These are phyloP conservation scores for Podila horticola DNA, from an alignment of 192 early-diverging fungal genomes.

Conservation along the genomic window DNA sequence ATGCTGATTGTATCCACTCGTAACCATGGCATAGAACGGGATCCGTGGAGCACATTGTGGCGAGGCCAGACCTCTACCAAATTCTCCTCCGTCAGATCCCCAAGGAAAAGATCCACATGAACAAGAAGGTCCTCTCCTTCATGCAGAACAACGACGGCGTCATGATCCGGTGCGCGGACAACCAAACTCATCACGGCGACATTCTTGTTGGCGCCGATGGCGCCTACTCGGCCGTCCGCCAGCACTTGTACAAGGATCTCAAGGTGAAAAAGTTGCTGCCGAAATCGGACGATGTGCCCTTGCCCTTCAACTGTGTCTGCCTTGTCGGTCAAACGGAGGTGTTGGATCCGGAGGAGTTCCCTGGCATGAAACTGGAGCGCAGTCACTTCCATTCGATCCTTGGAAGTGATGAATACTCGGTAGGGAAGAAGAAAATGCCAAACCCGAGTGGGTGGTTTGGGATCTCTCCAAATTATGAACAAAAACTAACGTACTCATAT, in stretches of 20 bases:
- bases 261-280: neutral
- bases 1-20: neutral
- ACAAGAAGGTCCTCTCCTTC: constrained; percentile 11
- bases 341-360: constrained; percentile 2
- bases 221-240: neutral
- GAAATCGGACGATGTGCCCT: neutral
- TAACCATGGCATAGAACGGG: neutral
- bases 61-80: constrained; percentile 1
- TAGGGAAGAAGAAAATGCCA: neutral
- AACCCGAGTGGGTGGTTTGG: neutral
- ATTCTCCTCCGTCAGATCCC: neutral
- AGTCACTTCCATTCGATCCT: neutral
- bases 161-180: neutral
- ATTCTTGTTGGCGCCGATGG: constrained; percentile 7
- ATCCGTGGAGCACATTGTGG: neutral
- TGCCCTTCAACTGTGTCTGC: neutral
- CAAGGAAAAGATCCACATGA: constrained; percentile 6
- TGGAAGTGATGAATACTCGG: neutral
- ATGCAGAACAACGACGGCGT: neutral
- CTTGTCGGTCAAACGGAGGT: neutral
- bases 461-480: too few relatives aligned
- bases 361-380: neutral
- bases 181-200: neutral
- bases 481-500: too few relatives aligned
- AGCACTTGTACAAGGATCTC: neutral